Evolutionary conservation across 192 early-diverging fungal genomes (phyloP), one percentile per base, ranked within the genome.

Genomic region (Hyaloraphidium curvatum): DNA sequence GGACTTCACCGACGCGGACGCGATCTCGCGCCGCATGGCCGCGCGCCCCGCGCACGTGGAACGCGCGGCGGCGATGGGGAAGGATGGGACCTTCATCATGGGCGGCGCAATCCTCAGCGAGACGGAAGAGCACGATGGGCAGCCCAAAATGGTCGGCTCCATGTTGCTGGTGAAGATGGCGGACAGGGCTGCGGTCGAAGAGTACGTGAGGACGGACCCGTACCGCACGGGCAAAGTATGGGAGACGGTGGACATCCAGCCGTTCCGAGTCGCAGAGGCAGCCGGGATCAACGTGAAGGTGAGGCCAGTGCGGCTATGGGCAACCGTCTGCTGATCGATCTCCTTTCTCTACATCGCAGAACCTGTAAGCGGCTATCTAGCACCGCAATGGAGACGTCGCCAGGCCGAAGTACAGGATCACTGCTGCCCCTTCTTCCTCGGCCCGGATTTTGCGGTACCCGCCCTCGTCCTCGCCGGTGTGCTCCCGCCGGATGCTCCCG

Each of bases 91-190:
- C 35, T 37, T 17, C 35, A 11, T 37, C 19, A 48, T 14, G 4
- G 43, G 43, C 23, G 43, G 43, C 11, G 43, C 43, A 25, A 48
- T 48, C 23, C 19, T 48, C 7, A 22, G 17, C 11, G 43, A 48
- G 25, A 21, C 43, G 43, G 43, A 48, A 48, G 25, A 5, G 23
- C 25, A 21, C 23, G 14, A 48, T 21, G 43, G 43, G 43, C 14
- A 48, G 43, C 43, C 43, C 43, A 48, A 48, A 19, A 48, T 48
- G 43, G 25, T 48, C 25, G 43, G 43, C 19, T 48, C 43, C 11
- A 48, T 48, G 43, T 14, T 48, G 7, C 5, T 48, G 11, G 19
- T 19, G 4, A 48, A 48, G 25, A 14, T 22, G 17, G 43, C 9
- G 7, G 5, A 5, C 4, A 25, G 7, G 5, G 14, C 11, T 11